phyloP scores from a whole-genome alignment of 345 rosid genomes.

The Euphorbia peplus region DNA sequence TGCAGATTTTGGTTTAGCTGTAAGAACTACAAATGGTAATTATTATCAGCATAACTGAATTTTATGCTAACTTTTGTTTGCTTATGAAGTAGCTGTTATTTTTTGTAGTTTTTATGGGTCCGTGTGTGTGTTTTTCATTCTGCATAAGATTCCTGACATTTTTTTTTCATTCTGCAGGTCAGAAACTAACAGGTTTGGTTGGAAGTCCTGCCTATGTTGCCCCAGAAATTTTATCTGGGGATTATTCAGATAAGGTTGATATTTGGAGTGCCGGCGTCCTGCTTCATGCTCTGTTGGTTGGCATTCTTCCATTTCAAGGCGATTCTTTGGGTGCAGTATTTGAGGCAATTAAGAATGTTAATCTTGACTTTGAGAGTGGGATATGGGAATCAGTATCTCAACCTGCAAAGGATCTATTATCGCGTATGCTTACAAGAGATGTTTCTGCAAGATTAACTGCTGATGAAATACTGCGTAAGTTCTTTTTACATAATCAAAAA shows the following conservation, averaged over 20 bases:
- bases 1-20: slow-evolving; percentile 17
- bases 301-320: slow-evolving; percentile 18
- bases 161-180: slow-evolving; percentile 8
- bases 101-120: neutral
- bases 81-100: neutral
- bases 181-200: slow-evolving; percentile 13
- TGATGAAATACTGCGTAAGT: slow-evolving; percentile 17
- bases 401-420: slow-evolving; percentile 13
- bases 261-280: slow-evolving; percentile 24
- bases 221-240: slow-evolving; percentile 15
- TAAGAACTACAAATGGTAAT: slow-evolving; percentile 14
- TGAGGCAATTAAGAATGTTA: slow-evolving; percentile 15
- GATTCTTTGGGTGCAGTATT: slow-evolving; percentile 15
- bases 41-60: neutral
- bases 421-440: slow-evolving; percentile 12
- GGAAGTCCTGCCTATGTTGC: slow-evolving; percentile 22
- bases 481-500: neutral
- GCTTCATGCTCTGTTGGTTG: slow-evolving; percentile 17
- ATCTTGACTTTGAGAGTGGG: slow-evolving; percentile 16
- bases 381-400: slow-evolving; percentile 13
- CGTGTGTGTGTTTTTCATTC: neutral
- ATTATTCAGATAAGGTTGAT: slow-evolving; percentile 19
- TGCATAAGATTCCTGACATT: neutral
- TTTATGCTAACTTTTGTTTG: neutral
- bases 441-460: slow-evolving; percentile 17